Base-by-base conservation (phyloP, 441 rosid species). In the Syzygium syzygioides region DNA sequence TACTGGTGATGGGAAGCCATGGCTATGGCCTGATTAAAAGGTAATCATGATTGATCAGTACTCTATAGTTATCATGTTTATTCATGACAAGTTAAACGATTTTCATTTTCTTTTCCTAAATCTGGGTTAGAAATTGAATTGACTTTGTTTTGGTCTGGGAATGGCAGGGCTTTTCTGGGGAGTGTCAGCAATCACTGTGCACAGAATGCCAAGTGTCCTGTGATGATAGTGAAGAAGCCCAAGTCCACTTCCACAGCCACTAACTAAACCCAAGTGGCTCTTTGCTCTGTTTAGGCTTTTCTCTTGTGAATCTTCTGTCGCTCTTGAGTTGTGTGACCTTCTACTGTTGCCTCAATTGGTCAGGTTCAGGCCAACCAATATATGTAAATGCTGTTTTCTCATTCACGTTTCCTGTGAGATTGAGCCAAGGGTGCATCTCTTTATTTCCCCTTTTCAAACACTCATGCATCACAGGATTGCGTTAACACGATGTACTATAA, bases 141-240 rank as follows among this genome's bases (percentile, higher is more conserved):
- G 52, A 41, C n/a, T 14, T 53, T 14, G 66, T 14, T 28, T 79
- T 19, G 28, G 37, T 37, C 4, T 54, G 60, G 56, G 37, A 45
- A 25, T 57, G 55, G n/a, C 89, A 94, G 95, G 93, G 91, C 94
- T 37, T 90, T 94, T 14, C 88, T 95, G 88, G 96, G 96, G 57
- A 95, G 96, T 64, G 97, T 94, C 85, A 95, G 96, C 94, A 91
- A 89, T 48, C 94, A 95, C 83, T 95, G 97, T 87, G 94, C 95
- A 76, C 96, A 93, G 66, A 87, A 93, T 41, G 97, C 92, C 48
- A 93, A 92, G 88, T 93, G 96, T 55, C 96, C 97, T 18, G 93
- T 95, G 25, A 87, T 95, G 93, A 93, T 95, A 9, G 95, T 93
- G 79, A 95, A 94, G 95, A 94, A 87, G 87, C 96, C 95, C 54